These are phyloP conservation scores for Agaricus sinodeliciosus DNA, from an alignment of 768 basidiomycete species.

Conservation along the genomic window DNA sequence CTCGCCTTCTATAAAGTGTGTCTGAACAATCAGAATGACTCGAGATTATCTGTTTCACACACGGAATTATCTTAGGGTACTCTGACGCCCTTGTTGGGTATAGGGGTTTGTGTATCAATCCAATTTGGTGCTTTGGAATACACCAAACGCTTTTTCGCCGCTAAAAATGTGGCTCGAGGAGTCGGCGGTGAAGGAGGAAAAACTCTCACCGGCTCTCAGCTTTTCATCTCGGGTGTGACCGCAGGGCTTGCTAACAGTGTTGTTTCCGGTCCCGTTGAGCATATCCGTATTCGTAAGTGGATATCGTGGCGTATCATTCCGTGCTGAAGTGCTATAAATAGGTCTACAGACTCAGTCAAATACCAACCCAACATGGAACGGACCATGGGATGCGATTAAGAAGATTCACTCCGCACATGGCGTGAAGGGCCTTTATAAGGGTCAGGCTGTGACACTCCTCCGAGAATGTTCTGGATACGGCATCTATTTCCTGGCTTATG, in stretches of 20 bases:
- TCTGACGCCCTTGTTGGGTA: conserved; percentile 82
- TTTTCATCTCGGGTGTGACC: conserved; percentile 70
- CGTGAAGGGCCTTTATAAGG: conserved; percentile 85
- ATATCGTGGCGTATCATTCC: conserved; percentile 4
- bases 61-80: conserved; percentile 56
- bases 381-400: conserved; percentile 83
- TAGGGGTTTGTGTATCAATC: conserved; percentile 93
- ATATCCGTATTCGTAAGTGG: conserved; percentile 86
- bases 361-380: conserved; percentile 67
- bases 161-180: conserved; percentile 51
- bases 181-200: conserved; percentile 61
- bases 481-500: conserved; percentile 88
- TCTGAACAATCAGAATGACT: neutral
- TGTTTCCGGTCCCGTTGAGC: conserved; percentile 94
- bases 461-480: conserved; percentile 83
- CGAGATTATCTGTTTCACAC: neutral
- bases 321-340: conserved; percentile 20
- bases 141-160: conserved; percentile 72
- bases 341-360: conserved; percentile 89
- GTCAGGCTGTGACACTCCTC: conserved; percentile 81
- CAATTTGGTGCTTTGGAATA: conserved; percentile 90
- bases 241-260: conserved; percentile 90
- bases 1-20: conserved; percentile 91
- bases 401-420: conserved; percentile 78
- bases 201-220: conserved; percentile 52